phyloP scores from a whole-genome alignment of 148 eudicot genomes.

The Beta vulgaris region DNA sequence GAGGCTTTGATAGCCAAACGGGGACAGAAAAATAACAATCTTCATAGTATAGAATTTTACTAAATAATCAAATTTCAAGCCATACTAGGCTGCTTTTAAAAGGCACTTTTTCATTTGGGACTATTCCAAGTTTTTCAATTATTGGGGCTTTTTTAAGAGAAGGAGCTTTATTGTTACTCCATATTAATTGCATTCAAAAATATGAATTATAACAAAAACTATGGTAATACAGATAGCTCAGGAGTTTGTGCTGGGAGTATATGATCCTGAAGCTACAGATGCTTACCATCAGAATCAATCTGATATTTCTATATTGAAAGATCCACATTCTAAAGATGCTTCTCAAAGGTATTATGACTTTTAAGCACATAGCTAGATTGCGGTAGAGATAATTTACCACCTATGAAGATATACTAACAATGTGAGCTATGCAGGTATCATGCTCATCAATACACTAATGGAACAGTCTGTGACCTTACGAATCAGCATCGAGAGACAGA shows the following conservation, averaged over 20 bases:
- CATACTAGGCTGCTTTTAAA: no score
- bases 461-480: constrained; percentile 87
- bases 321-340: constrained; percentile 92
- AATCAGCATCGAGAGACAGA: constrained; percentile 84
- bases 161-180: no score
- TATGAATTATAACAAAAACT: no score
- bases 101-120: no score
- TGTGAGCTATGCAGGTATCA: constrained; percentile 65
- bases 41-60: no score
- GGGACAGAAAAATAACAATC: no score
- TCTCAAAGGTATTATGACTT: constrained; percentile 61
- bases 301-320: constrained; percentile 71
- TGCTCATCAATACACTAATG: constrained; percentile 78
- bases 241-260: constrained; percentile 77
- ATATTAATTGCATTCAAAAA: no score
- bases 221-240: constrained; percentile 58
- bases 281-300: constrained; percentile 73
- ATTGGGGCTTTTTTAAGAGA: no score
- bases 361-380: not conserved
- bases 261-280: constrained; percentile 79
- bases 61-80: no score
- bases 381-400: not conserved
- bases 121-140: no score
- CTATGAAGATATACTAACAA: constrained; percentile 5
- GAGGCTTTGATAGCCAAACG: no score